Base-by-base conservation (phyloP, 2,329 filamentous ascomycete species). In the Chaetomiaceae sp. region DNA sequence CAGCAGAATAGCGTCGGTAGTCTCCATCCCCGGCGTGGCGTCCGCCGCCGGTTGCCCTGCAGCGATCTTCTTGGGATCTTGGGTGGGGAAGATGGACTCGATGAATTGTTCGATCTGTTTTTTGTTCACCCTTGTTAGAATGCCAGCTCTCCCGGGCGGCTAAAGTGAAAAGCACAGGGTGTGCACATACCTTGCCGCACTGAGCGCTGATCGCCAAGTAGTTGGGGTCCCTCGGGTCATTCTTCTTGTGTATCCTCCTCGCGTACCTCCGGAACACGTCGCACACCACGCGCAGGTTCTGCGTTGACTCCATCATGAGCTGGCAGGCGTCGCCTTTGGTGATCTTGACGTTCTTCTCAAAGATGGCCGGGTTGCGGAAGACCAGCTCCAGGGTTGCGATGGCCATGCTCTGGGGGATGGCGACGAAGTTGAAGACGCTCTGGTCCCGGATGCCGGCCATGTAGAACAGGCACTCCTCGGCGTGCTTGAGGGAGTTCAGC, bases 371-470 rank as follows among this genome's bases (percentile, higher is more conserved):
- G 70, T 99, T 99, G 63, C 87, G 86, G 81, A 97, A 99, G 62
- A 92, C 87, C 16, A 89, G 75, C 61, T 96, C 91, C 37, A 97
- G 73, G 0, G 92, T 97, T 8, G 93, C 92, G 67, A 99, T 96
- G 47, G 92, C 93, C 93, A 99, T 99, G 58, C 84, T 77, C 70
- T 99, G 93, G 2, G 93, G 93, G 57, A 99, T 99, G 50, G 92
- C 92, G 42, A 90, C 90, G 69, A 99, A 99, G 78, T 99, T 99
- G 82, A 99, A 99, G 21, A 96, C 89, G 66, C 89, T 95, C 73
- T 99, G 93, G 66, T 99, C 93, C 59, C 86, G 85, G 57, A 99
- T 82, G 41, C 88, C 93, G 5, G 92, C 92, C 74, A 99, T 89
- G 73, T 97, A 99, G 75, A 91, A 96, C n/a, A 99, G 72, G 66